These are phyloP conservation scores for Pyrenophora tritici-repentis DNA, from an alignment of 2,329 filamentous ascomycete genomes.

Conservation along the genomic window DNA sequence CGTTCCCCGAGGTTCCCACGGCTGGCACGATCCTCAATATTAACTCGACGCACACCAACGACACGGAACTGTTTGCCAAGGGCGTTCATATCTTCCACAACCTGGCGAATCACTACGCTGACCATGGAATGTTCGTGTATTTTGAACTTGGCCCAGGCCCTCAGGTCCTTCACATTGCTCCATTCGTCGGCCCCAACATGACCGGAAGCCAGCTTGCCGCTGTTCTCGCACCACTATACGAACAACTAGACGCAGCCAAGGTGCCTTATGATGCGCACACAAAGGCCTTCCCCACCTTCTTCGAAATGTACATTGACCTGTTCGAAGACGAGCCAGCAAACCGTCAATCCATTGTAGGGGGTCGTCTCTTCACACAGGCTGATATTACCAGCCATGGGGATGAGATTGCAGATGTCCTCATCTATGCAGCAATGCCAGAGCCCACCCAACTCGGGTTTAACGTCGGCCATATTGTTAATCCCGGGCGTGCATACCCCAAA, in stretches of 20 bases:
- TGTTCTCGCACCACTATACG: conserved; percentile 36
- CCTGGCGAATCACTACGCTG: conserved; percentile 39
- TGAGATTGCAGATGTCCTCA: conserved; percentile 32
- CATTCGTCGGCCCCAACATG: conserved; percentile 43
- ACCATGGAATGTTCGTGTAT: conserved; percentile 45
- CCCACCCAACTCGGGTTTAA: conserved; percentile 30
- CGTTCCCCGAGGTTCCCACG: conserved; percentile 38
- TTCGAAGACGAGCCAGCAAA: conserved; percentile 43
- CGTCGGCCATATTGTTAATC: conserved; percentile 44
- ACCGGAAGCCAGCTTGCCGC: conserved; percentile 30
- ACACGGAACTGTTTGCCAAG: conserved; percentile 34
- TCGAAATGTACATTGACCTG: conserved; percentile 45
- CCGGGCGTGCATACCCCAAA: conserved; percentile 32
- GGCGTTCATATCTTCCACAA: conserved; percentile 43
- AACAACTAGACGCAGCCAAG: conserved; percentile 35
- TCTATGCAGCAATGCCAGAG: conserved; percentile 32
- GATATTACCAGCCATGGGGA: conserved; percentile 34
- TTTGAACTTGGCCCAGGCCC: conserved; percentile 37
- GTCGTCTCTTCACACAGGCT: conserved; percentile 39
- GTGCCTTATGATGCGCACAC: conserved; percentile 39
- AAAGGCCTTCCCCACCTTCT: conserved; percentile 42
- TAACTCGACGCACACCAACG: conserved; percentile 44
- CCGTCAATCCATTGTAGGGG: conserved; percentile 38
- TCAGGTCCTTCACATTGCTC: conserved; percentile 38
- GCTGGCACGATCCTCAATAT: conserved; percentile 44